Conservation (phyloP, 2,329 filamentous ascomycete species). For the Sarocladiaceae sp. region DNA sequence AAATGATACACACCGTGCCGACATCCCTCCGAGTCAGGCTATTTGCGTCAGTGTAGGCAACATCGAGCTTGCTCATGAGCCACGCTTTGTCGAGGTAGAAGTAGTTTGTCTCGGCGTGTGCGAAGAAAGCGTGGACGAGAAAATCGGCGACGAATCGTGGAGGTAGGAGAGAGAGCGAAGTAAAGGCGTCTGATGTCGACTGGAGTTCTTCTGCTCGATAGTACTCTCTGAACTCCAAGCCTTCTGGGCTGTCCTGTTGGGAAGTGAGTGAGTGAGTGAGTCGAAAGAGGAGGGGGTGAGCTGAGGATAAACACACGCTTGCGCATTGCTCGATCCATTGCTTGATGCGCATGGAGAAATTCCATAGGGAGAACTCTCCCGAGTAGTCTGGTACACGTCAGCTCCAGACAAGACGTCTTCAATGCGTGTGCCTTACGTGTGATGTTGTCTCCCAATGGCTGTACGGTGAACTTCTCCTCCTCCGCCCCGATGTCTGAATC, state of each 20-base stretch:
- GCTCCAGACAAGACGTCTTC: conserved; percentile 6
- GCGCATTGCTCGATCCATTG: conserved; percentile 39
- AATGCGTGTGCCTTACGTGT: conserved; percentile 26
- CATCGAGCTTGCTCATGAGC: conserved; percentile 33
- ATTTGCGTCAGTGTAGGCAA: conserved; percentile 32
- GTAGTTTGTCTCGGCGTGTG: conserved; percentile 41
- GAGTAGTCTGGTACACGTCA: conserved; percentile 35
- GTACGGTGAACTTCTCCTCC: conserved; percentile 33
- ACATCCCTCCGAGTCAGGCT: conserved; percentile 33
- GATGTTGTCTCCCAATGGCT: conserved; percentile 33
- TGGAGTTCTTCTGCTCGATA: conserved; percentile 40
- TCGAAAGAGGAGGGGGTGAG: neutral
- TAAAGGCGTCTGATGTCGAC: conserved; percentile 25
- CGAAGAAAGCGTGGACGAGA: conserved; percentile 39
- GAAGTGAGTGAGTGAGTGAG: neutral
- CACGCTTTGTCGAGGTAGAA: conserved; percentile 40
- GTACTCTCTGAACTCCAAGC: conserved; percentile 31
- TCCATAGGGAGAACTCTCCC: conserved; percentile 47
- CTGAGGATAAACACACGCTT: neutral
- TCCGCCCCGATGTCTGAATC: too few species aligned
- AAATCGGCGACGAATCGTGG: conserved; percentile 41
- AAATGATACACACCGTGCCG: conserved; percentile 36
- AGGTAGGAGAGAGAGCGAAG: conserved; percentile 24
- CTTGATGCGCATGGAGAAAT: conserved; percentile 45
- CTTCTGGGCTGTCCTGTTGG: conserved; percentile 13